Base-by-base conservation (phyloP, 441 rosid species). In the Syzygium malaccense region DNA sequence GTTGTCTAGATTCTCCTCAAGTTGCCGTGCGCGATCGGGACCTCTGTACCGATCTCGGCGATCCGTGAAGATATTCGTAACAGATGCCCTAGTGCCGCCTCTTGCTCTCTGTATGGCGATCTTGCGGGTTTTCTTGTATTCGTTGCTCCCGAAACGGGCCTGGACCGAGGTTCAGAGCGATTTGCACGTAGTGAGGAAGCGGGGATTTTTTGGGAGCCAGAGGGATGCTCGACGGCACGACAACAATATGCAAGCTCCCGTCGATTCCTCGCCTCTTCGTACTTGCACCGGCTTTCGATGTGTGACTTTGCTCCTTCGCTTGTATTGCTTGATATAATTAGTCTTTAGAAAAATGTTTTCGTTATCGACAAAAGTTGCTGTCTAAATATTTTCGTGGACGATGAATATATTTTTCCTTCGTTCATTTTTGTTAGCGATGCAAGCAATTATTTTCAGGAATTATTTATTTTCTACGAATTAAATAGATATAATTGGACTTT, bases 371-470 rank as follows among this genome's bases (percentile, higher is more conserved):
- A 75, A 71, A 37, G 23, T 71, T 6, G n/a, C 41, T 75, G 3
- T 75, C 3, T 75, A 75, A 37, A 37, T 3, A 3, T 25, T 23
- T 37, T 75, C 0, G 3, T 41, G 2, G 9, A 75, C 0, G 2
- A 45, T 12, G 41, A 75, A 71, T 37, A 37, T 11, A 64, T 15
- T 4, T 66, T 37, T 37, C 48, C 2, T 71, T 23, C 10, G 12
- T 75, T 71, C n/a, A 71, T 37, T 71, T 41, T 20, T 75, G 17
- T 23, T 3, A 20, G 17, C 4, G 2, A 13, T 75, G 25, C 8
- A 14, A 12, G 1, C 4, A 4, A 75, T 23, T 41, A 0, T 23
- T 37, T 37, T 12, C 1, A 1, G 4, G 6, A 37, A 9, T 19
- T 2, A 6, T 71, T 71, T 20, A 33, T 10, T 71, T 19, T 12